Evolutionary conservation across 2,329 filamentous ascomycete genomes (phyloP), one percentile per base, ranked within the genome.

Genomic region (Bimuria novae-zelandiae): DNA sequence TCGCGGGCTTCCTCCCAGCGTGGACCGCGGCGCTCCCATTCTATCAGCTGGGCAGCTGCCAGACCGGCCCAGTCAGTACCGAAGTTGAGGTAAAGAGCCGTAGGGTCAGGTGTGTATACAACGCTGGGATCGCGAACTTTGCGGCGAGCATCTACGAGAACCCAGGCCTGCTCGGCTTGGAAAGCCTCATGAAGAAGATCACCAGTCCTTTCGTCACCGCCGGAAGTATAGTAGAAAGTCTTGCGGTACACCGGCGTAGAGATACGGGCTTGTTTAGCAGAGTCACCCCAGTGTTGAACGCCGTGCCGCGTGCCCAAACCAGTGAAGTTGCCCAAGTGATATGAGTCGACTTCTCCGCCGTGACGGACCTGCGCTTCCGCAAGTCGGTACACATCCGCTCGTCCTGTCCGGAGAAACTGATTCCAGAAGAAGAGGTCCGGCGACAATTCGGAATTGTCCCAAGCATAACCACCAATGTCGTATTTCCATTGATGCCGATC

Each of bases 361-460:
- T 87, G 84, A 1, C 84, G 76, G 0, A 81, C 81, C 47, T 84
- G 70, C 0, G 82, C 80, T 61, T 87, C 84, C 0, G 84, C 83
- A 41, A 86, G 79, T 0, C 81, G 77, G 60, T 81, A 87, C 0
- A 84, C 79, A 47, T 84, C 82, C 3, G 78, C 76, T 2, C 80
- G 75, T 0, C 83, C 83, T 0, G 83, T 86, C 8, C 81, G 80
- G 1, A 87, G 75, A 69, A 86, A 87, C 52, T 84, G 82, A 3
- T 78, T 79, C 84, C 84, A 87, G 60, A 87, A 80, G 71, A 82
- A 87, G 2, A 86, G 68, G 59, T 87, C 84, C 0, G 84, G 82
- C 0, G 84, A 86, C 0, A 87, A 75, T 63, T 87, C 84, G 0
- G 81, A 84, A 62, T 87, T 87, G 43, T 86, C 84, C 84, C 84